Evolutionary conservation across 768 basidiomycete species (phyloP).

Genomic region (Amanita thiersii): DNA sequence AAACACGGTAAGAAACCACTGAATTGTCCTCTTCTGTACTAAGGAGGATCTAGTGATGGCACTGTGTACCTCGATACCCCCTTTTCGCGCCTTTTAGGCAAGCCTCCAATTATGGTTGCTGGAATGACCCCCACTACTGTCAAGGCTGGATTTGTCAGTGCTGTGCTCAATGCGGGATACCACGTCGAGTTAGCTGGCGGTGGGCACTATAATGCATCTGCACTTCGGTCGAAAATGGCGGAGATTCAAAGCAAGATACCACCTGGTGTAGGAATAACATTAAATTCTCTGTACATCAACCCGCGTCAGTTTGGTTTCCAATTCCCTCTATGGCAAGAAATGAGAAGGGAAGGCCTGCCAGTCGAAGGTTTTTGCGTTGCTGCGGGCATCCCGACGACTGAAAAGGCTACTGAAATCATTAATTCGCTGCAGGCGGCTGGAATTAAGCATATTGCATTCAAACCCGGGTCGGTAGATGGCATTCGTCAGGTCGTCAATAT

Average conservation of each 20-base stretch:
- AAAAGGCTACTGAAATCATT: constrained; percentile 97
- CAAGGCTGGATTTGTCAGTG: constrained; percentile 89
- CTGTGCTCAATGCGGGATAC: constrained; percentile 87
- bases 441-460: constrained; percentile 95
- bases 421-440: constrained; percentile 71
- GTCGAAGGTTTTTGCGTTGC: constrained; percentile 99
- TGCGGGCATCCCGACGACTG: constrained; percentile 92
- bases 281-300: constrained; percentile 97
- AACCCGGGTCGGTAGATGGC: constrained; percentile 96
- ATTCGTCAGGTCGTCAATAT: constrained; percentile 97
- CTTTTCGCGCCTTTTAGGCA: constrained; percentile 92
- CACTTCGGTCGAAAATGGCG: constrained; percentile 84
- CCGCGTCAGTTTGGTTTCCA: constrained; percentile 97
- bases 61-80: constrained; percentile 90
- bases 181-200: constrained; percentile 98
- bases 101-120: constrained; percentile 98
- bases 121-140: constrained; percentile 99
- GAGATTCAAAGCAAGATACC: constrained; percentile 86
- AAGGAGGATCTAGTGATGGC: constrained; percentile 62
- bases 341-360: constrained; percentile 91
- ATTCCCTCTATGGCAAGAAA: constrained; percentile 95
- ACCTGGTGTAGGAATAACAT: constrained; percentile 83
- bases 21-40: constrained; percentile 8
- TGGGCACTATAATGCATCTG: constrained; percentile 89
- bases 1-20: constrained; percentile 61